Evolutionary conservation across 306 rosid genomes (phyloP).

Genomic region (Fragaria vesca): DNA sequence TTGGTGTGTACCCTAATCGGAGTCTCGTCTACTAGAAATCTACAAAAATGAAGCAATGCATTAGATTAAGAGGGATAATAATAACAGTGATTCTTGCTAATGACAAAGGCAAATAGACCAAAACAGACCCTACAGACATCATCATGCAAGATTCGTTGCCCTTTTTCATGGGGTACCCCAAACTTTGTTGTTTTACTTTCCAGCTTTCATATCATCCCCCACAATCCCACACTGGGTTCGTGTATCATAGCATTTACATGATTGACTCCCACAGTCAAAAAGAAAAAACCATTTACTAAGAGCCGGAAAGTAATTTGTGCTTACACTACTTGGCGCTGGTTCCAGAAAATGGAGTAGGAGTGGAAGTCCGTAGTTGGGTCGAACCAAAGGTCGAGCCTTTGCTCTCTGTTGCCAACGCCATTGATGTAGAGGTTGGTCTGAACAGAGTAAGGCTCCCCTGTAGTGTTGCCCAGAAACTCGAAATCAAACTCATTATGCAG

Average conservation of each 20-base stretch:
- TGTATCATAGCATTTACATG: constrained; percentile 1
- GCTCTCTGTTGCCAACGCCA: constrained; percentile 89
- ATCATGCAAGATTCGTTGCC: constrained; percentile 42
- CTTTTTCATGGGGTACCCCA: constrained; percentile 11
- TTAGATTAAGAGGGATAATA: neutral
- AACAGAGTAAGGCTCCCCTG: constrained; percentile 84
- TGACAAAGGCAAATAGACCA: neutral
- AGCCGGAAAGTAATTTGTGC: constrained; percentile 23
- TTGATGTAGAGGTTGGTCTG: constrained; percentile 89
- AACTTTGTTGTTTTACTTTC: constrained; percentile 1
- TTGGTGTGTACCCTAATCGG: constrained; percentile 81
- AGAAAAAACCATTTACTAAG: neutral
- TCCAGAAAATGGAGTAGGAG: constrained; percentile 80
- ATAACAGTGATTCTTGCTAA: neutral
- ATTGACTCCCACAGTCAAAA: too few relatives aligned
- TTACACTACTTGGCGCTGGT: constrained; percentile 89
- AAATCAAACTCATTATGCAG: constrained; percentile 87
- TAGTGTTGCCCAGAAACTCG: constrained; percentile 88
- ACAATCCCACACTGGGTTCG: neutral
- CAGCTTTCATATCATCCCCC: neutral
- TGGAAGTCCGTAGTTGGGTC: constrained; percentile 85
- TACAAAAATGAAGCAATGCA: neutral
- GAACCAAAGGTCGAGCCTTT: constrained; percentile 89
- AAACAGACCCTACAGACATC: constrained; percentile 10
- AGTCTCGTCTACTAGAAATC: constrained; percentile 78